Conservation (phyloP, 345 rosid species). For the Conringia planisiliqua region DNA sequence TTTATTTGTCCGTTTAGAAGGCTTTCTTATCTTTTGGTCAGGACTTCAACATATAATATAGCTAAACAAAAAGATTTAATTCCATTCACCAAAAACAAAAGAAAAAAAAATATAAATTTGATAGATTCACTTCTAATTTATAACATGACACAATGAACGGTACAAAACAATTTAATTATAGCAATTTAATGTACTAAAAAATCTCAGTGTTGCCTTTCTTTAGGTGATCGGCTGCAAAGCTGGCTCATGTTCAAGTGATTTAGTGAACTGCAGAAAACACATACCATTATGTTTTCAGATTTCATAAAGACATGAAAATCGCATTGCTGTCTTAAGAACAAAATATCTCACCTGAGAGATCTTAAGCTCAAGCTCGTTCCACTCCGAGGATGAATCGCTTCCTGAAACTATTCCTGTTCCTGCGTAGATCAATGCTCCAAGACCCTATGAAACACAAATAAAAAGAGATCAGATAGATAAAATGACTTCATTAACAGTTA, state of each 20-base stretch:
- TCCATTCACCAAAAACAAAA: too few species aligned
- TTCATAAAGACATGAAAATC: background rate
- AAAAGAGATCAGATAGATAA: slow-evolving; percentile 10
- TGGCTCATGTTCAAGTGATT: slow-evolving; percentile 66
- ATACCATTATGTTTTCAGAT: background rate
- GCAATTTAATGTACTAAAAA: background rate
- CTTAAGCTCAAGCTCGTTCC: slow-evolving; percentile 91
- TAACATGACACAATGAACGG: background rate
- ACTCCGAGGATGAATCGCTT: slow-evolving; percentile 70
- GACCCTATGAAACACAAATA: slow-evolving; percentile 42
- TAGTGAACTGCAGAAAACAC: slow-evolving; percentile 54
- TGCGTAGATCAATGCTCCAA: slow-evolving; percentile 76
- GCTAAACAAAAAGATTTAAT: background rate
- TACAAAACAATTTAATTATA: background rate
- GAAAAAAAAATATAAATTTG: too few species aligned
- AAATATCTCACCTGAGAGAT: slow-evolving; percentile 66
- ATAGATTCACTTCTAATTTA: background rate
- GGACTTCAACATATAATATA: background rate
- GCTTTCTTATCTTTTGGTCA: background rate
- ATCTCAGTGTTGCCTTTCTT: slow-evolving; percentile 10
- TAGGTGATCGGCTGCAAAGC: slow-evolving; percentile 41
- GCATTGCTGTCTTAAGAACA: background rate
- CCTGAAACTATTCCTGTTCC: slow-evolving; percentile 89
- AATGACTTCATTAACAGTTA: background rate
- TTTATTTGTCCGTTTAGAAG: background rate